Base-by-base conservation (phyloP, 2,329 filamentous ascomycete species). In the Xylariales sp. region DNA sequence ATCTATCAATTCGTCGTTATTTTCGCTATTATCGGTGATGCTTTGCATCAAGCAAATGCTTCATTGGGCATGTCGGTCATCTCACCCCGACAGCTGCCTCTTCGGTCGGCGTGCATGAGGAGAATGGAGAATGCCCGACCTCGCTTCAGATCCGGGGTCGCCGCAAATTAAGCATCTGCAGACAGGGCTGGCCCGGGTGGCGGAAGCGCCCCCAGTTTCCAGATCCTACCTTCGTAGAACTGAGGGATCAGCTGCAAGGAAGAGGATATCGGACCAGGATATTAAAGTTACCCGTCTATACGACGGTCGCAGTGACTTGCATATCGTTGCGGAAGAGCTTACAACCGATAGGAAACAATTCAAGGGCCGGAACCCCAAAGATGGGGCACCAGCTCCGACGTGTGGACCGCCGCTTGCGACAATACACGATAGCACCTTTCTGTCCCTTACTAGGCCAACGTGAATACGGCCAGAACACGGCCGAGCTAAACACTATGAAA, bases 1-100 rank as follows among this genome's bases (percentile, higher is more conserved):
- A 53, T 53, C 9, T 36, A 54, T 39, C 10, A 5, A 41, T 55
- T 36, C 52, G n/a, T 16, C 32, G 41, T 18, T 50, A 5, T 32
- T 16, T 3, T 8, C 9, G 5, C 16, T 23, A 23, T 23, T 23
- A 18, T 55, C 28, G 32, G 16, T n/a, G 18, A 41, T 56, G 49
- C 43, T 23, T 23, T 45, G 34, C 65, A 36, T 68, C 34, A 36
- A 36, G 8, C 10, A 9, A 41, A 49, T 57, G 18, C 66, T 68
- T 55, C 53, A 62, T 62, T 62, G 30, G 65, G 66, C 54, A 62
- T 65, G 62, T 68, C 66, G 66, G 62, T 49, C 66, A 18, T 65
- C 62, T 50, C 34, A 28, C 36, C 53, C 66, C 66, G 66, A 62
- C 46, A 62, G 62, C 53, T 68, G 62, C 66, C 66, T 50, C 59